phyloP scores from a whole-genome alignment of 2,329 filamentous ascomycete species.

The Colletotrichum somersetense region DNA sequence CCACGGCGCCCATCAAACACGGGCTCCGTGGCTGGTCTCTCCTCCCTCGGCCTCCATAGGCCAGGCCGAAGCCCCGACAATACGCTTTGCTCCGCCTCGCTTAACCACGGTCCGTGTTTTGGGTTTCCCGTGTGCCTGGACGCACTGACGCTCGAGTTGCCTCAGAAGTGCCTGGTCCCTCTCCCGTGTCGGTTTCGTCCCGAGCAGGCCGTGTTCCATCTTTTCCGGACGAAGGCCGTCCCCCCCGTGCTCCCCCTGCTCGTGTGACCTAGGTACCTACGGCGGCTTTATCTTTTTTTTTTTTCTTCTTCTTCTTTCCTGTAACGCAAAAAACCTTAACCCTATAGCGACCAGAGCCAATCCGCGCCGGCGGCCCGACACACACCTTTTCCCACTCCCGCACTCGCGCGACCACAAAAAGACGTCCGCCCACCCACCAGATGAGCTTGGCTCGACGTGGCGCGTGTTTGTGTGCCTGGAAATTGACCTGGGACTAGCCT shows the following conservation, averaged over 20 bases:
- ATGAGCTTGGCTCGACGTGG: neutral
- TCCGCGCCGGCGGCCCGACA: neutral
- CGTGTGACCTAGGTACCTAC: too few species aligned
- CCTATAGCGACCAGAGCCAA: neutral
- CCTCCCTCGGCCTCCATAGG: neutral
- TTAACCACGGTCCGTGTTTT: neutral
- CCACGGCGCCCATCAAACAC: slow-evolving; percentile 13
- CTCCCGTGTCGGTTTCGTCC: slow-evolving; percentile 7
- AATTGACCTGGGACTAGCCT: neutral
- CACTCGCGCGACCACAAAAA: neutral
- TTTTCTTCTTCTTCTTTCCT: neutral
- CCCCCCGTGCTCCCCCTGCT: neutral
- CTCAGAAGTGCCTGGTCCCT: neutral
- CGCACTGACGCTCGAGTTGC: slow-evolving; percentile 9
- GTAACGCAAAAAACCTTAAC: slow-evolving; percentile 23
- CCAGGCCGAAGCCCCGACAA: neutral
- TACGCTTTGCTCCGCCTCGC: neutral
- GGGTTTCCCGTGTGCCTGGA: slow-evolving; percentile 11
- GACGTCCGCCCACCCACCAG: neutral
- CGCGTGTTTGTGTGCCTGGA: neutral
- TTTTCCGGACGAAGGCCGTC: neutral
- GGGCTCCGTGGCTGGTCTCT: neutral
- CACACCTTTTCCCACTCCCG: neutral
- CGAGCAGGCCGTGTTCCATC: slow-evolving; percentile 4
- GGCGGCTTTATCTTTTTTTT: neutral